Percentiles rank a stretch among this genome's conserved stretches.
These are phyloP conservation scores for Backusella luteola DNA, from an alignment of 192 early-diverging fungal genomes.

Conservation along the genomic window DNA sequence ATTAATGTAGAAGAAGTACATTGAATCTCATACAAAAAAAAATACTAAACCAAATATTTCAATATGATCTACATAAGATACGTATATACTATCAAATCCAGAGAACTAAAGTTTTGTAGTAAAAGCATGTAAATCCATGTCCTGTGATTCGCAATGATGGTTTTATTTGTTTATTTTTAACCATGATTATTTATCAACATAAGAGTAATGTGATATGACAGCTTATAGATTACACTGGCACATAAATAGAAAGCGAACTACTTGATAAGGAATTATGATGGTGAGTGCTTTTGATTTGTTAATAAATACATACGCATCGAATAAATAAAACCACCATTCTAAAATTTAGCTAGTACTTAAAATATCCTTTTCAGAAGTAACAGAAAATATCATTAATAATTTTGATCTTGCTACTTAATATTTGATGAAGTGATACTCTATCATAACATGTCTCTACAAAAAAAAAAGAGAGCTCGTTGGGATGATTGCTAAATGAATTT, in stretches of 20 bases:
- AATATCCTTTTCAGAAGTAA: background rate
- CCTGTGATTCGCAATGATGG: background rate
- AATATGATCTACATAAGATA: too few species aligned
- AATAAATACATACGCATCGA: background rate
- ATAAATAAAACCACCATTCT: background rate
- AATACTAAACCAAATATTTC: too few species aligned
- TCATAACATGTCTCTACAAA: background rate
- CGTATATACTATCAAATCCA: background rate
- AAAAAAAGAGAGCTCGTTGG: background rate
- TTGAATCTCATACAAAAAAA: too few species aligned
- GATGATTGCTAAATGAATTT: background rate
- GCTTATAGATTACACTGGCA: background rate
- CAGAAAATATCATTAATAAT: background rate
- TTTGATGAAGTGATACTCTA: too few species aligned
- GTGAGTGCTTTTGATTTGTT: background rate
- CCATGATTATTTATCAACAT: background rate
- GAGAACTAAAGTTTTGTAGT: background rate
- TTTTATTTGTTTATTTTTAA: background rate
- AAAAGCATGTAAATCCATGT: background rate
- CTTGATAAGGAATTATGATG: background rate
- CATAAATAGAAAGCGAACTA: background rate
- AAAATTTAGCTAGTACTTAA: background rate
- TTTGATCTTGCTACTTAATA: background rate
- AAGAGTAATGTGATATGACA: background rate
- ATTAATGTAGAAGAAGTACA: too few species aligned